phyloP scores from a whole-genome alignment of 805 yeast genomes.

The Candida verbasci region DNA sequence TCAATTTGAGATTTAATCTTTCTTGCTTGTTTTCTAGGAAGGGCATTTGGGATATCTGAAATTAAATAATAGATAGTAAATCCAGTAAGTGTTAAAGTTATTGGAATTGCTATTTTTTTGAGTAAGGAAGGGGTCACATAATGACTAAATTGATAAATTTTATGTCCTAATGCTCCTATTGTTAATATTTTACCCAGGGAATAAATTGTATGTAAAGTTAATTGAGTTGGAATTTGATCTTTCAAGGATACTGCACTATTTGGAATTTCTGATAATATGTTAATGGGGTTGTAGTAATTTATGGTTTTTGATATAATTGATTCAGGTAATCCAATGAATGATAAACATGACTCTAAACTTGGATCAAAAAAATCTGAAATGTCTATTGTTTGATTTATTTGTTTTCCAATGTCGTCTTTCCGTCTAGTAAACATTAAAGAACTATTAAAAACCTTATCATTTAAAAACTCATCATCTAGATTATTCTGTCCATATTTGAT shows the following conservation, averaged over 20 bases:
- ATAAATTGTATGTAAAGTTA: constrained; percentile 38
- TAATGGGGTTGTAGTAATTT: constrained; percentile 27
- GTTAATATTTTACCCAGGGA: constrained; percentile 37
- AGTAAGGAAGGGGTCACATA: constrained; percentile 36
- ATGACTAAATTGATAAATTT: constrained; percentile 29
- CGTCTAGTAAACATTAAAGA: constrained; percentile 80
- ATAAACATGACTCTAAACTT: constrained; percentile 53
- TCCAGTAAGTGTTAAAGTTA: constrained; percentile 45
- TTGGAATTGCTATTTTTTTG: constrained; percentile 50
- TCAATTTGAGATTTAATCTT: constrained; percentile 62
- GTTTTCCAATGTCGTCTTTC: constrained; percentile 56
- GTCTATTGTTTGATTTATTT: constrained; percentile 56
- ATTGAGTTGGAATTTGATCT: constrained; percentile 30
- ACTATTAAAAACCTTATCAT: constrained; percentile 61
- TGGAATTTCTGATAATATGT: constrained; percentile 26
- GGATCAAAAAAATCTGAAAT: constrained; percentile 80
- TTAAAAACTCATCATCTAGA: constrained; percentile 59
- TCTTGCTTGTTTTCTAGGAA: constrained; percentile 75
- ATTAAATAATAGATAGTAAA: constrained; percentile 60
- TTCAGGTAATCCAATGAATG: constrained; percentile 39
- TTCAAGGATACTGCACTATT: constrained; percentile 26
- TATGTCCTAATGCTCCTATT: constrained; percentile 39
- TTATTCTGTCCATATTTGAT: constrained; percentile 56
- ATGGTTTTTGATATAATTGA: constrained; percentile 22
- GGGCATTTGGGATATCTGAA: constrained; percentile 82